Evolutionary conservation across 495 filamentous ascomycete genomes (phyloP).

Genomic region (Penicillium pancosmium): DNA sequence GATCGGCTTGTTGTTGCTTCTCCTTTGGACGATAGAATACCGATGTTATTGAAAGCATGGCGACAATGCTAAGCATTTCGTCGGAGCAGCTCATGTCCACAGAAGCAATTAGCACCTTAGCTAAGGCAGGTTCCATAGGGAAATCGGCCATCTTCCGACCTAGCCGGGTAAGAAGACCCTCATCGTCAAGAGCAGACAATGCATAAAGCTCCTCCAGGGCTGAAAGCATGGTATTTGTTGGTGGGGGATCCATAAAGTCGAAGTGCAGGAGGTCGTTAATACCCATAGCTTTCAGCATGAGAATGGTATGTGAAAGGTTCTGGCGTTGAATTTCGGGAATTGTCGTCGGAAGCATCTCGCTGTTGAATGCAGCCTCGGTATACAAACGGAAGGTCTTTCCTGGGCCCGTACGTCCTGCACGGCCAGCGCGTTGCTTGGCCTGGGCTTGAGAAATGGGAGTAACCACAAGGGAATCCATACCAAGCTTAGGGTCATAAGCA

Average conservation of each 20-base stretch:
- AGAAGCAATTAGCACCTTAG: slow-evolving; percentile 86
- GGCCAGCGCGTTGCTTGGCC: slow-evolving; percentile 90
- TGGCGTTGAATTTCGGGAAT: slow-evolving; percentile 97
- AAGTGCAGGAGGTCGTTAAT: slow-evolving; percentile 98
- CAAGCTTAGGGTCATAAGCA: slow-evolving; percentile 93
- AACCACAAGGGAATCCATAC: slow-evolving; percentile 95
- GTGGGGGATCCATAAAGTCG: slow-evolving; percentile 98
- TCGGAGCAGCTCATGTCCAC: slow-evolving; percentile 89
- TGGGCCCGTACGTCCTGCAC: slow-evolving; percentile 91
- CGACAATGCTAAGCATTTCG: slow-evolving; percentile 91
- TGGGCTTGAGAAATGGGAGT: slow-evolving; percentile 97
- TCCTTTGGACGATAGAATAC: slow-evolving; percentile 96
- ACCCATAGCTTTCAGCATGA: slow-evolving; percentile 99
- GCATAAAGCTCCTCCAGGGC: slow-evolving; percentile 95
- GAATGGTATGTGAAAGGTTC: slow-evolving; percentile 90
- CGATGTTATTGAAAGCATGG: slow-evolving; percentile 84
- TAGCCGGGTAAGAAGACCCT: slow-evolving; percentile 89
- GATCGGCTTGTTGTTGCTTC: slow-evolving; percentile 92
- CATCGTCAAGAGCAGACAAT: slow-evolving; percentile 88
- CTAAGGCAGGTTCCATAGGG: slow-evolving; percentile 86
- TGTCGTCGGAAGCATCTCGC: slow-evolving; percentile 94
- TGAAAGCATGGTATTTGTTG: slow-evolving; percentile 96
- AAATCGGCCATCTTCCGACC: slow-evolving; percentile 98
- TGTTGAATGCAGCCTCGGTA: slow-evolving; percentile 93
- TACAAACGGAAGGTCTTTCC: slow-evolving; percentile 97